Conservation (phyloP, 306 rosid species). For the Cicer yamashitae region DNA sequence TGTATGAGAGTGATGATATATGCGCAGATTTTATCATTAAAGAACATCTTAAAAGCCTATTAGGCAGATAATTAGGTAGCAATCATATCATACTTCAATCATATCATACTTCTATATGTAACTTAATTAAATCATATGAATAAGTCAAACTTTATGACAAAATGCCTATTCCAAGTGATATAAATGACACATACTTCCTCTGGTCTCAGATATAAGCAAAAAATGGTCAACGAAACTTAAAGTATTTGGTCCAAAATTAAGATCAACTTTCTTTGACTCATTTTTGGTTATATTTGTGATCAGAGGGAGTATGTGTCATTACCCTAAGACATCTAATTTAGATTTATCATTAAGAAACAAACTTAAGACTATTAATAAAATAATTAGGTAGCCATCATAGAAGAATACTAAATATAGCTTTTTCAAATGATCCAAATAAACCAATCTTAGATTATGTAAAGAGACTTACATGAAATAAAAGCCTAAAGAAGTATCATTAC, state of each 20-base stretch:
- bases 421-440: neutral
- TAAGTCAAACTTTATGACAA: constrained; percentile 16
- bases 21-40: neutral
- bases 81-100: neutral
- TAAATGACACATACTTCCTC: neutral
- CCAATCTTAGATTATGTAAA: neutral
- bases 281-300: too few relatives aligned
- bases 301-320: neutral
- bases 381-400: constrained; percentile 29
- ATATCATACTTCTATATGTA: neutral
- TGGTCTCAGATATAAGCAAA: too few relatives aligned
- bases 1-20: neutral
- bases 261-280: too few relatives aligned
- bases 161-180: constrained; percentile 3
- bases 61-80: constrained; percentile 17
- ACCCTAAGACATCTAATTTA: neutral
- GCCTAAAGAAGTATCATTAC: neutral
- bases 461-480: neutral
- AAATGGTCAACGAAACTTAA: too few relatives aligned
- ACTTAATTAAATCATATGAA: constrained; percentile 1
- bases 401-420: neutral
- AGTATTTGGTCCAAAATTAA: too few relatives aligned
- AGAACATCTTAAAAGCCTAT: neutral
- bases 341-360: neutral
- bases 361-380: neutral